phyloP scores from a whole-genome alignment of 2,329 filamentous ascomycete species.

The Ascochyta fabae region DNA sequence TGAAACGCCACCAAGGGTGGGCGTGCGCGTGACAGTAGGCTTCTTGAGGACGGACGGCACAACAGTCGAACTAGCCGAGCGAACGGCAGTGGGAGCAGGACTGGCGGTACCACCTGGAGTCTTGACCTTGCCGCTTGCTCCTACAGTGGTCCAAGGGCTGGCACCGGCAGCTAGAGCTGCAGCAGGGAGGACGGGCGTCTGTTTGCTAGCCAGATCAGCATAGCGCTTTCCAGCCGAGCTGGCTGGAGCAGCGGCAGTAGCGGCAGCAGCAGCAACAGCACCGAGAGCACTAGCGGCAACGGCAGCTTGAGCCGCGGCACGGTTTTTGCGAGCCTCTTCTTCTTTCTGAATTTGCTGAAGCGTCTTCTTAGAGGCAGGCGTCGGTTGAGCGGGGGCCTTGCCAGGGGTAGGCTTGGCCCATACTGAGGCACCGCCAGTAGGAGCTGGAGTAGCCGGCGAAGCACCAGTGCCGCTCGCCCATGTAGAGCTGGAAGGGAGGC shows the following conservation, averaged over 20 bases:
- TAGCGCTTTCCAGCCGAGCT: slow-evolving; percentile 77
- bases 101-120: slow-evolving; percentile 66
- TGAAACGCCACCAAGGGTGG: slow-evolving; percentile 51
- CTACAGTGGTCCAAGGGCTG: slow-evolving; percentile 91
- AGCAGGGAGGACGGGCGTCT: slow-evolving; percentile 54
- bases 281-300: slow-evolving; percentile 54
- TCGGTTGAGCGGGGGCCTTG: slow-evolving; percentile 55
- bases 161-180: slow-evolving; percentile 51
- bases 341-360: slow-evolving; percentile 96
- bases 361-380: slow-evolving; percentile 74
- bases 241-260: slow-evolving; percentile 49
- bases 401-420: slow-evolving; percentile 67
- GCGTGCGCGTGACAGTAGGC: slow-evolving; percentile 59
- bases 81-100: slow-evolving; percentile 54
- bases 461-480: slow-evolving; percentile 73
- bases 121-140: slow-evolving; percentile 91
- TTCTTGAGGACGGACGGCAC: slow-evolving; percentile 57
- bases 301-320: slow-evolving; percentile 62
- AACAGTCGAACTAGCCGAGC: slow-evolving; percentile 56
- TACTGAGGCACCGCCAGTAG: slow-evolving; percentile 55
- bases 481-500: slow-evolving; percentile 84
- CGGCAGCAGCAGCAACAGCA: slow-evolving; percentile 53
- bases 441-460: slow-evolving; percentile 70
- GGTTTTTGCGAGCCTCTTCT: slow-evolving; percentile 88
- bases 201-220: slow-evolving; percentile 90